Evolutionary conservation across 2,329 filamentous ascomycete species (phyloP), one percentile per base, ranked within the genome.

Genomic region (Elsinoe fawcettii): DNA sequence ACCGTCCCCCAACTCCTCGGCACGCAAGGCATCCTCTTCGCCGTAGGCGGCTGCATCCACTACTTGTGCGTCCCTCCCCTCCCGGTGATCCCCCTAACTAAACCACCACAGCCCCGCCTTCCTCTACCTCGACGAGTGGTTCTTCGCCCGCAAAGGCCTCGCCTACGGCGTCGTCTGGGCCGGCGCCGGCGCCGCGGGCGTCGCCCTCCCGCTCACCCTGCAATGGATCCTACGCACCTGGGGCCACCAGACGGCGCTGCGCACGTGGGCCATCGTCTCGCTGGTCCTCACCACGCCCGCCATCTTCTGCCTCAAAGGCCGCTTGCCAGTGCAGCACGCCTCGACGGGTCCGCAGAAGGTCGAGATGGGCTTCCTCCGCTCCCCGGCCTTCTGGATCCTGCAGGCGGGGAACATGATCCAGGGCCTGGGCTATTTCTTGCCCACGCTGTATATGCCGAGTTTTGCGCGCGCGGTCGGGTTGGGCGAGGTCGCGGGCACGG

Each of bases 41-140:
- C 67, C 5, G 61, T 75, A 22, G 73, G 80, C 0, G 80, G 80
- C 14, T 34, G 55, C 8, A 43, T 55, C 14, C 53, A 55, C 23
- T 55, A 55, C 37, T 55, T 55, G 49, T 53, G 8, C 7, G 49
- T 12, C 44, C 20, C 44, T n/a, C 4, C 41, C 41, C 16, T 16
- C n/a, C 25, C 44, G 7, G n/a, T n/a, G n/a, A 3, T 32, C 44
- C 11, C 11, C 22, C 22, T 16, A 4, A 49, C 23, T 14, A 4
- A 49, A 3, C 22, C 5, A 2, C 16, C 44, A 20, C 44, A 53
- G 49, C 23, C 75, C 74, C 1, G 72, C 72, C 5, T 72, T 77
- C 11, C 66, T 77, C 41, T 77, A 74, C 59, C 66, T 79, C 30
- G 75, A 78, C 55, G 74, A 79, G 62, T 83, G 63, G 71, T 80